These are phyloP conservation scores for Dioszegia aurantiaca DNA, from an alignment of 768 basidiomycete genomes.

Conservation along the genomic window DNA sequence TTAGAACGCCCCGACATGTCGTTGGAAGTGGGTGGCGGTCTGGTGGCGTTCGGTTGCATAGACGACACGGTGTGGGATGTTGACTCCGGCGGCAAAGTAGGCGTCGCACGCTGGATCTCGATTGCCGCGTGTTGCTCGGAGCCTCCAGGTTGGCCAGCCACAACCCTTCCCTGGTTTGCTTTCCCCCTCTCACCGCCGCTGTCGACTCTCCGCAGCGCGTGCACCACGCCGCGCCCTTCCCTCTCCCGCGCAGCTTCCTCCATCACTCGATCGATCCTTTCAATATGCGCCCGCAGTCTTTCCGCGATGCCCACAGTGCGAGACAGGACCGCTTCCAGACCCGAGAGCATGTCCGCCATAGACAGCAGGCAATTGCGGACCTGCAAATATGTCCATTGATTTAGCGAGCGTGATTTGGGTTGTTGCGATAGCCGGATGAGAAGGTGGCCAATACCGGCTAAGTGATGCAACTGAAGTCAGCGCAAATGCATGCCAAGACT, in stretches of 20 bases:
- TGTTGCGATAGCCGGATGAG: slow-evolving; percentile 39
- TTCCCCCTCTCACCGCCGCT: background rate
- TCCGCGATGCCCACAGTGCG: slow-evolving; percentile 19
- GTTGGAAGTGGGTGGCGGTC: too few relatives aligned
- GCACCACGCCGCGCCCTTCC: slow-evolving; percentile 11
- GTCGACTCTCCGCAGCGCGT: background rate
- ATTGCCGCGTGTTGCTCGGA: background rate
- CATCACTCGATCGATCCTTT: slow-evolving; percentile 27
- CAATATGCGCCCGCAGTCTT: slow-evolving; percentile 21
- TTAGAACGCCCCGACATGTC: too few relatives aligned
- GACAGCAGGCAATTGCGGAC: slow-evolving; percentile 37
- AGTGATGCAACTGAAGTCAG: slow-evolving; percentile 39
- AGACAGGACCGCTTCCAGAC: slow-evolving; percentile 27
- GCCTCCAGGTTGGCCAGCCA: background rate
- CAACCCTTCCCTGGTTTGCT: background rate
- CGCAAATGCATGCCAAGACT: slow-evolving; percentile 3
- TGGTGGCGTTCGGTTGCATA: background rate
- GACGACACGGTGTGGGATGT: background rate
- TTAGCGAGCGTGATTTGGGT: slow-evolving; percentile 20
- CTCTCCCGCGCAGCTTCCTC: slow-evolving; percentile 20
- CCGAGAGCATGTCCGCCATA: slow-evolving; percentile 36
- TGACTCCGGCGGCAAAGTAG: background rate
- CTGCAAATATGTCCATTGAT: slow-evolving; percentile 32
- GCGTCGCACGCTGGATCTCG: background rate
- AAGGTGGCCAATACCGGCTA: slow-evolving; percentile 47